Percentiles rank a stretch among this genome's conserved stretches.
These are phyloP conservation scores for Fusarium tuaranense DNA, from an alignment of 2,329 filamentous ascomycete genomes.

Conservation along the genomic window DNA sequence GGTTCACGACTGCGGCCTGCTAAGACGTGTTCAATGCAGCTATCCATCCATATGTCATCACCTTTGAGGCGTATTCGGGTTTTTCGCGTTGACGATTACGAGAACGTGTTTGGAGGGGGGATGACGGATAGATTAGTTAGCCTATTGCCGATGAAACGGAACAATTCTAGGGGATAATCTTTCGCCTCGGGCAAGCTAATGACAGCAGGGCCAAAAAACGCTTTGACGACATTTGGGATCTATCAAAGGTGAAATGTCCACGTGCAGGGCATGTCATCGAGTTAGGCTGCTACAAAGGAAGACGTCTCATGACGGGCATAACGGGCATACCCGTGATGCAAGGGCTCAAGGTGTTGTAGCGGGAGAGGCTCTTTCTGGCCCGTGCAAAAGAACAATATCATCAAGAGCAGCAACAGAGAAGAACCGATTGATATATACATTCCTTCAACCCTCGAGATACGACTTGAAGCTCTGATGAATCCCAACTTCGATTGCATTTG, in stretches of 20 bases:
- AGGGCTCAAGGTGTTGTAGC: neutral
- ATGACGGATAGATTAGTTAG: neutral
- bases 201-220: neutral
- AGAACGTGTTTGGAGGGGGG: neutral
- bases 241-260: neutral
- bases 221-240: conserved; percentile 1
- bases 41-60: neutral
- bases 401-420: neutral
- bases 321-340: neutral
- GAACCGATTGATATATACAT: neutral
- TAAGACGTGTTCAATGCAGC: neutral
- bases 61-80: conserved; percentile 28
- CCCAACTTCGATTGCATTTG: conserved; percentile 6
- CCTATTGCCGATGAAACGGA: neutral
- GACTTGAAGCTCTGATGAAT: neutral
- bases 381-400: conserved; percentile 30
- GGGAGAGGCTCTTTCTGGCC: conserved; percentile 1
- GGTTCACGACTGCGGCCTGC: neutral
- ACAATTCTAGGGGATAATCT: conserved; percentile 3
- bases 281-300: neutral
- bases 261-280: conserved; percentile 6
- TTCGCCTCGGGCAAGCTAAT: neutral
- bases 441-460: neutral
- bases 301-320: neutral
- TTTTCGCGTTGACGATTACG: conserved; percentile 34